A percentile compares a stretch with the other conserved stretches of the same genome.
These are phyloP conservation scores for Balamuthia mandrillaris DNA, from an alignment of 208 protist species.

Conservation along the genomic window DNA sequence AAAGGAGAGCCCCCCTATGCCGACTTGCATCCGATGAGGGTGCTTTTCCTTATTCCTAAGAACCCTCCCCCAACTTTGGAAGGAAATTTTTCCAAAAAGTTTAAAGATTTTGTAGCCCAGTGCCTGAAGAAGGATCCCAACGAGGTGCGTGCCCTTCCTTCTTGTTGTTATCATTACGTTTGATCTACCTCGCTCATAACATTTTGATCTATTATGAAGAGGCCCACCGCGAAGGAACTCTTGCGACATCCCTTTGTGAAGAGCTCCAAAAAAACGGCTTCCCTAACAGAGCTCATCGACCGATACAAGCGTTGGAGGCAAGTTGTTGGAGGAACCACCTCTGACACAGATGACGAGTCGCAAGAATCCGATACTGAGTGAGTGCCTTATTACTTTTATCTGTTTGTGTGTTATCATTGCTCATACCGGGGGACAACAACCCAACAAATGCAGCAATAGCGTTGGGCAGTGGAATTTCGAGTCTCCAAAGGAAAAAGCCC, in stretches of 20 bases:
- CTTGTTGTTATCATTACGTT: neutral
- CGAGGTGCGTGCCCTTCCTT: neutral
- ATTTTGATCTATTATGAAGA: constrained; percentile 40
- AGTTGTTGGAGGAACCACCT: neutral
- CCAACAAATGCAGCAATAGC: neutral
- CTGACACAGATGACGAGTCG: constrained; percentile 39
- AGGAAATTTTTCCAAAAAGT: constrained; percentile 66
- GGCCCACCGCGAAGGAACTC: constrained; percentile 76
- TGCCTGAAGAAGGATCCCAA: constrained; percentile 77
- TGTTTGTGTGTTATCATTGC: neutral
- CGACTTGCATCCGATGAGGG: constrained; percentile 78
- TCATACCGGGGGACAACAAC: neutral
- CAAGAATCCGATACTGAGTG: neutral
- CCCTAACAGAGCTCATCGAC: constrained; percentile 73
- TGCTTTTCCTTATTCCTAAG: constrained; percentile 73
- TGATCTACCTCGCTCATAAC: neutral
- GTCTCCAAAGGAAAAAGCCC: neutral
- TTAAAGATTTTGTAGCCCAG: constrained; percentile 75
- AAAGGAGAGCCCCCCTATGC: constrained; percentile 74
- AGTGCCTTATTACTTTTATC: neutral
- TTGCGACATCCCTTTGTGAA: constrained; percentile 77
- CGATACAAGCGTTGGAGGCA: constrained; percentile 49
- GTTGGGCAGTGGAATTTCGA: neutral
- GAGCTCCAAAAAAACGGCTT: constrained; percentile 54
- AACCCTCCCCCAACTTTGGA: constrained; percentile 63